A percentile compares a stretch with the other conserved stretches of the same genome.
Conservation (phyloP, 1,284 basidiomycete genomes). For the Farysia itapuensis region DNA sequence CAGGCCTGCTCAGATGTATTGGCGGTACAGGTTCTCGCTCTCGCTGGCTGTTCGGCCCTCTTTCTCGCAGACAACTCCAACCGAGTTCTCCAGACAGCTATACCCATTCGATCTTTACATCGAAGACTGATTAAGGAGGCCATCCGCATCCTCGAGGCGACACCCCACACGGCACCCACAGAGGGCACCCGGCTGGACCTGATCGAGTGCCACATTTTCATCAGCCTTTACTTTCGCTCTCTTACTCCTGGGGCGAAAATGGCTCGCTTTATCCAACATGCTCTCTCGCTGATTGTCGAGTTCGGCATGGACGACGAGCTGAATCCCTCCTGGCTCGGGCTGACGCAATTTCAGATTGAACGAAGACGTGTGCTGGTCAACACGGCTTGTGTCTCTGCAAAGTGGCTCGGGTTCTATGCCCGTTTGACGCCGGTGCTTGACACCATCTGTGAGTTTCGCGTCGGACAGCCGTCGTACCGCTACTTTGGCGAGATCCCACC, state of each 20-base stretch:
- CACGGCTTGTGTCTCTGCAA: constrained; percentile 3
- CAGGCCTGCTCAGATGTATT: constrained; percentile 20
- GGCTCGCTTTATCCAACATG: constrained; percentile 7
- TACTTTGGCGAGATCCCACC: constrained; percentile 8
- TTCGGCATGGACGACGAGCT: constrained; percentile 15
- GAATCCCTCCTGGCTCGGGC: constrained; percentile 8
- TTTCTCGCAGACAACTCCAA: constrained; percentile 17
- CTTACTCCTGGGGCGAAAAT: constrained; percentile 6
- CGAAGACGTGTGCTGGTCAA: constrained; percentile 7
- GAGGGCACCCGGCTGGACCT: constrained; percentile 11
- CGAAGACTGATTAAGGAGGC: constrained; percentile 17
- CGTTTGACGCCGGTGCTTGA: constrained; percentile 1
- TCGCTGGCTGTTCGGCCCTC: constrained; percentile 8
- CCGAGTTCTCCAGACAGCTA: constrained; percentile 10
- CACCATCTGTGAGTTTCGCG: constrained; percentile 4
- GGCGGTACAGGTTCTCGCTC: constrained; percentile 6
- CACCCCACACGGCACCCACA: constrained; percentile 6
- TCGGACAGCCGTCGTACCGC: constrained; percentile 5
- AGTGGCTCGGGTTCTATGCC: constrained; percentile 18
- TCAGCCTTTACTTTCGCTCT: constrained; percentile 20
- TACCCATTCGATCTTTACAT: constrained; percentile 16
- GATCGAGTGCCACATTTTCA: constrained; percentile 15
- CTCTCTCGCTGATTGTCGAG: constrained; percentile 4
- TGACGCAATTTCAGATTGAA: constrained; percentile 10
- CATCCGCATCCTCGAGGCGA: constrained; percentile 7